Evolutionary conservation across 192 early-diverging fungal species (phyloP), one percentile per base, ranked within the genome.

Genomic region (Podila verticillata): DNA sequence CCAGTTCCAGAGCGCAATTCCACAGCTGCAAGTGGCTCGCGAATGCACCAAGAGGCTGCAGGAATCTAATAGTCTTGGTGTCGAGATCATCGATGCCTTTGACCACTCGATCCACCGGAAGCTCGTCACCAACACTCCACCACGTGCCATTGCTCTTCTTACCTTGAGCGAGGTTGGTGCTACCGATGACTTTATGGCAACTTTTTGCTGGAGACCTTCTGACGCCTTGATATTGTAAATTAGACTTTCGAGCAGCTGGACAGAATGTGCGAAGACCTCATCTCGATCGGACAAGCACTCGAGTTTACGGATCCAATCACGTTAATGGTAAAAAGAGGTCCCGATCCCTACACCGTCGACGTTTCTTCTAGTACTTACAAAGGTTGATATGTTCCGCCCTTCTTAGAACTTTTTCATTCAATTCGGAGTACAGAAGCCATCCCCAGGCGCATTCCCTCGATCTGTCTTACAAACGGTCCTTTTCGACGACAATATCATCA

Each of bases 101-200:
- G 90, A 92, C 61, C 85, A 87, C 20, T 75, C 83, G 5, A 82
- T 92, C 29, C 91, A 89, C 65, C 85, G 91, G 19, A 91, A 91
- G 63, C 74, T 89, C 1, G 85, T 86, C 26, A 82, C 90, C 22
- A 88, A 91, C 67, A 87, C 89, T 30, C 90, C 91, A 8, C 90
- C 91, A 63, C 81, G 88, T 31, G 88, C 89, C 48, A 88, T 90
- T 22, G 74, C 70, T 5, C 75, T 87, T 0, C 71, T 87, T 48
- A 74, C 88, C 9, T 44, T 77, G n/a, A 65, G 79, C 34, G 79
- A 89, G 78, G 90, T 85, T 72, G 49, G n/a, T 47, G 9, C 22
- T 59, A 6, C 12, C 3, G 47, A 12, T 12, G 0, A 0, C 22
- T 19, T 48, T 48, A 3, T 67, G 48, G 31, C 34, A n/a, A 47